phyloP scores from a whole-genome alignment of 2,329 filamentous ascomycete species.

The Colletotrichum sansevieriae region DNA sequence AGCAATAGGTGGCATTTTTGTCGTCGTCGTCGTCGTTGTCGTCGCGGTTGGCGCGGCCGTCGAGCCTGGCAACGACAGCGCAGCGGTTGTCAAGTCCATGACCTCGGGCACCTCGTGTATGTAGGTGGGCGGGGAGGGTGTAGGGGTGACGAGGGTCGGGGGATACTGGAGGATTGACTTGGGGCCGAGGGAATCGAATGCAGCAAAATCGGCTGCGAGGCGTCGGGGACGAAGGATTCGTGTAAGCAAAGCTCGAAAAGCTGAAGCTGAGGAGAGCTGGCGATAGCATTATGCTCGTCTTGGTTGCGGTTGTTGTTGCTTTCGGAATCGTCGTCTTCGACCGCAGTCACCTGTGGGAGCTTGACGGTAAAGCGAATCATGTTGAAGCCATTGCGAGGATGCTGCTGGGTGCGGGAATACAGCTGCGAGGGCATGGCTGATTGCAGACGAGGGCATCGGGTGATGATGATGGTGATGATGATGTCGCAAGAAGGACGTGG shows the following conservation, averaged over 20 bases:
- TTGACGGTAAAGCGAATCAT: constrained; percentile 1
- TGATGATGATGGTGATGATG: background rate
- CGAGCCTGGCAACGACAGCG: background rate
- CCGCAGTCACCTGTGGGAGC: background rate
- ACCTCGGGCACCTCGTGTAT: background rate
- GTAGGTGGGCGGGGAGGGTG: background rate
- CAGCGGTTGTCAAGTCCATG: background rate
- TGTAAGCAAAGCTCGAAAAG: background rate
- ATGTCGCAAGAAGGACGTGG: background rate
- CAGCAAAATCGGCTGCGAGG: constrained; percentile 1
- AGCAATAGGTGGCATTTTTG: background rate
- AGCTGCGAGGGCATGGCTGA: background rate
- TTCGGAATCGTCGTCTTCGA: background rate
- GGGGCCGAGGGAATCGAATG: background rate
- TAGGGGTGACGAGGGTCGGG: background rate
- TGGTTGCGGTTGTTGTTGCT: background rate
- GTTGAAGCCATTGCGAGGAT: background rate
- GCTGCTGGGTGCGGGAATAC: background rate
- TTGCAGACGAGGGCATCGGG: background rate
- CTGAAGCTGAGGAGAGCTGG: background rate
- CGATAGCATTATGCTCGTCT: background rate
- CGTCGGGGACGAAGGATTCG: constrained; percentile 2
- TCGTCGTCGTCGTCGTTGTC: background rate
- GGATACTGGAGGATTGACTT: background rate
- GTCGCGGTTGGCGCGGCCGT: background rate